phyloP scores from a whole-genome alignment of 2,329 filamentous ascomycete genomes.

The Penicillium oxalicum region DNA sequence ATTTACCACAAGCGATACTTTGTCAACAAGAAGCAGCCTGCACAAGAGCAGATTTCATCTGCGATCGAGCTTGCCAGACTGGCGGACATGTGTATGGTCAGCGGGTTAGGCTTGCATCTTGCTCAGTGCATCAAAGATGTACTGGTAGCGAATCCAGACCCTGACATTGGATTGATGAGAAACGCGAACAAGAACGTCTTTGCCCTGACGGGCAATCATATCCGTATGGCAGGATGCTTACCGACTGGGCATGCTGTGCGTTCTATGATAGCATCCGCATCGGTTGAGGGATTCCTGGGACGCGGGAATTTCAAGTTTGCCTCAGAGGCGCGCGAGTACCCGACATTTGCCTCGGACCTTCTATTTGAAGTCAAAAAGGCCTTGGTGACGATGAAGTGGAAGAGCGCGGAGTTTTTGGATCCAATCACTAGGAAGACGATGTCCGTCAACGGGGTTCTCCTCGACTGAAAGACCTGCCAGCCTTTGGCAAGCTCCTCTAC shows the following conservation, averaged over 20 bases:
- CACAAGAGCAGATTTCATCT: no score
- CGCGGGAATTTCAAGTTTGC: neutral
- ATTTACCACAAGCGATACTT: no score
- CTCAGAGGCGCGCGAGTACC: neutral
- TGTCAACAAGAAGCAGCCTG: no score
- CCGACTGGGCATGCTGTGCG: neutral
- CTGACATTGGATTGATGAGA: neutral
- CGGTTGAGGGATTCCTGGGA: neutral
- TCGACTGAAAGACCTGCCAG: neutral
- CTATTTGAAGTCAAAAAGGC: neutral
- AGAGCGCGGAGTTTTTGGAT: neutral
- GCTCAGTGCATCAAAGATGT: neutral
- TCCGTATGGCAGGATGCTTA: neutral
- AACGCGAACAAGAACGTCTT: no score
- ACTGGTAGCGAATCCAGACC: neutral
- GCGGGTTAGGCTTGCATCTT: neutral
- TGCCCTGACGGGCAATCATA: neutral
- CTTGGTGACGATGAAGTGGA: neutral
- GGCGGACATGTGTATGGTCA: neutral
- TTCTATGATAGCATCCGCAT: neutral
- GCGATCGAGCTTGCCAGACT: no score
- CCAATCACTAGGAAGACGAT: neutral
- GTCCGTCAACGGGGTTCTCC: neutral
- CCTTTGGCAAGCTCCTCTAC: no score
- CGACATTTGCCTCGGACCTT: neutral